Conservation (phyloP, 331 rosid species). For the Malus hybrid region DNA sequence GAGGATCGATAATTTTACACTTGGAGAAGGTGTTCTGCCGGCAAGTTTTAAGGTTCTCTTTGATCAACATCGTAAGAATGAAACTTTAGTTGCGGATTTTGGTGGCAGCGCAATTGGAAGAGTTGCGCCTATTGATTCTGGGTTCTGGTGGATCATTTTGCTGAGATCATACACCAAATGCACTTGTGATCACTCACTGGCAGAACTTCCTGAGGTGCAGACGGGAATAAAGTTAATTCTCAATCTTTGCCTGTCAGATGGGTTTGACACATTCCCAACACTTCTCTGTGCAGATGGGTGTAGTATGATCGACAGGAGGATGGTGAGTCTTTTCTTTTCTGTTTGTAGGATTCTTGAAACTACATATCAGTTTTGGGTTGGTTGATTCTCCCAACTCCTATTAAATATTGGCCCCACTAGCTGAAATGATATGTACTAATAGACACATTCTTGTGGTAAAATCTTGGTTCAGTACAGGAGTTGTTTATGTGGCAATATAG, state of each 20-base stretch:
- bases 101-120: conserved; percentile 91
- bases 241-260: conserved; percentile 69
- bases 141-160: conserved; percentile 87
- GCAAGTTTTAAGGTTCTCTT: conserved; percentile 76
- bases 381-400: neutral
- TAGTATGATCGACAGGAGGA: conserved; percentile 84
- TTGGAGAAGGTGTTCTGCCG: conserved; percentile 88
- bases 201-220: conserved; percentile 64
- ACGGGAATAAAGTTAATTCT: conserved; percentile 76
- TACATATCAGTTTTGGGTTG: neutral
- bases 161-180: conserved; percentile 73
- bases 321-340: conserved; percentile 44
- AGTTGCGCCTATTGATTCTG: conserved; percentile 88
- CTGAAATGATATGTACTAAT: conserved; percentile 14
- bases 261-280: conserved; percentile 79
- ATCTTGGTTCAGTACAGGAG: neutral
- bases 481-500: neutral
- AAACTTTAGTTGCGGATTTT: conserved; percentile 66
- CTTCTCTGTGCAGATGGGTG: conserved; percentile 85
- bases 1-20: conserved; percentile 57
- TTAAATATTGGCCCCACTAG: conserved; percentile 17
- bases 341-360: neutral
- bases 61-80: conserved; percentile 51
- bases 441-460: neutral
- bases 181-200: conserved; percentile 60